Conservation (phyloP, 2,329 filamentous ascomycete species). For the Nemania sp. region DNA sequence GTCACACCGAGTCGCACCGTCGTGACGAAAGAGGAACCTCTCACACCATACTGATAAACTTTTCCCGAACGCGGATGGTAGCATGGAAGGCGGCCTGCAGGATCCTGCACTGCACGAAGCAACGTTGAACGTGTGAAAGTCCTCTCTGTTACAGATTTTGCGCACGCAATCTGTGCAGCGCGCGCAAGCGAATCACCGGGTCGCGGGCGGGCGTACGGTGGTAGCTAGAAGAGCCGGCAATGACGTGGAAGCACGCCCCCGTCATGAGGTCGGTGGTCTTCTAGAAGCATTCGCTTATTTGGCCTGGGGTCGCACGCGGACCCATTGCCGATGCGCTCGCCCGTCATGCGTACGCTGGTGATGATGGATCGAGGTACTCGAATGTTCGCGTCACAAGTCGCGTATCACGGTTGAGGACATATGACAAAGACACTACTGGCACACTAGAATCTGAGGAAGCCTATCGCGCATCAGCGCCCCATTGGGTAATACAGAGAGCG, state of each 20-base stretch:
- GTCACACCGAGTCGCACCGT: background rate
- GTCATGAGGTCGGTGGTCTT: background rate
- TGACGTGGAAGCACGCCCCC: background rate
- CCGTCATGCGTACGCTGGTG: background rate
- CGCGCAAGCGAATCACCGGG: background rate
- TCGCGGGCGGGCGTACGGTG: background rate
- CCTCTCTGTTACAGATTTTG: background rate
- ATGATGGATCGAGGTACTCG: background rate
- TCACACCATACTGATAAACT: background rate
- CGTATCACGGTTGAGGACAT: too few relatives aligned
- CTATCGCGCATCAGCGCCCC: too few relatives aligned
- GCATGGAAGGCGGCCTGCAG: background rate
- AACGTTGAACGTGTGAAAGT: background rate
- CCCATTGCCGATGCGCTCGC: background rate
- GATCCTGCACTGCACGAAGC: slow-evolving; percentile 3
- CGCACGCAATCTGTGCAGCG: background rate
- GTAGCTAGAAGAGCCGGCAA: background rate
- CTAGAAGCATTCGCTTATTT: slow-evolving; percentile 5
- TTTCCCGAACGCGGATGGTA: background rate
- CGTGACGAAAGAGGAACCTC: background rate
- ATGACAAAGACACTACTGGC: too few relatives aligned
- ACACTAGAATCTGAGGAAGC: too few relatives aligned
- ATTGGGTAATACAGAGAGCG: too few relatives aligned
- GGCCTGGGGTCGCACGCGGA: slow-evolving; percentile 3
- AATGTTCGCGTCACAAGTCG: too few relatives aligned